A percentile compares a stretch with the other conserved stretches of the same genome.
Evolutionary conservation across 768 basidiomycete species (phyloP).

Genomic region (Tylopilus subfusipes): DNA sequence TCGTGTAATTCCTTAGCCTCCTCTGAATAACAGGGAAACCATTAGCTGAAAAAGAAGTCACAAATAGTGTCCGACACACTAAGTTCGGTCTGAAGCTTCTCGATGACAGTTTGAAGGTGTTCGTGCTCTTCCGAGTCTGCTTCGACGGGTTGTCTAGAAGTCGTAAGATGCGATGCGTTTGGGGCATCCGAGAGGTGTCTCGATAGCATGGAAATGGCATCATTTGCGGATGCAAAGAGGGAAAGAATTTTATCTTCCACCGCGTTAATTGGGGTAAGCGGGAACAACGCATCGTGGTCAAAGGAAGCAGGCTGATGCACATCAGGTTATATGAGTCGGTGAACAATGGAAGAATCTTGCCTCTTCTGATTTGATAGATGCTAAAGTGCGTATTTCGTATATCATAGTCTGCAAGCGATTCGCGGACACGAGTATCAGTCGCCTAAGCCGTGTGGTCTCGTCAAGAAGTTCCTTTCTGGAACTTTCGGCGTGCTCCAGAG

Average conservation of each 20-base stretch:
- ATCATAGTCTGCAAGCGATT: constrained; percentile 62
- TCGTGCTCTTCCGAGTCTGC: constrained; percentile 42
- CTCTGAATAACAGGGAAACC: constrained; percentile 32
- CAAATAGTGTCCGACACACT: constrained; percentile 38
- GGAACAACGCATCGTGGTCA: constrained; percentile 50
- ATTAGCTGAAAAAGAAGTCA: constrained; percentile 10
- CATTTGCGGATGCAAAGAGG: constrained; percentile 42
- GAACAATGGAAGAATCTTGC: constrained; percentile 31
- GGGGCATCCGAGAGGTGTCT: constrained; percentile 21
- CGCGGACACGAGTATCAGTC: constrained; percentile 55
- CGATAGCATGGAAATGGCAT: constrained; percentile 31
- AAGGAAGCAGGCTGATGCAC: constrained; percentile 40
- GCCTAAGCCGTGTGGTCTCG: constrained; percentile 62
- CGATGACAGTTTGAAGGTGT: constrained; percentile 48
- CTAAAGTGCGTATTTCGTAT: constrained; percentile 41
- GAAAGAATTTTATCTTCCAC: constrained; percentile 46
- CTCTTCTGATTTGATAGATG: constrained; percentile 45
- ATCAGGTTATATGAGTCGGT: constrained; percentile 4
- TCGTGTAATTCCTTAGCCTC: constrained; percentile 46
- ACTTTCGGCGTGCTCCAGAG: constrained; percentile 70
- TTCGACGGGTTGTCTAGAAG: constrained; percentile 17
- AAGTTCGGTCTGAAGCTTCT: constrained; percentile 52
- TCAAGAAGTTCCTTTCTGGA: constrained; percentile 57
- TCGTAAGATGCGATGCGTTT: constrained; percentile 6
- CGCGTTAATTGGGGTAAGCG: constrained; percentile 47